These are phyloP conservation scores for Quercus variabilis DNA, from an alignment of 306 rosid species.

Conservation along the genomic window DNA sequence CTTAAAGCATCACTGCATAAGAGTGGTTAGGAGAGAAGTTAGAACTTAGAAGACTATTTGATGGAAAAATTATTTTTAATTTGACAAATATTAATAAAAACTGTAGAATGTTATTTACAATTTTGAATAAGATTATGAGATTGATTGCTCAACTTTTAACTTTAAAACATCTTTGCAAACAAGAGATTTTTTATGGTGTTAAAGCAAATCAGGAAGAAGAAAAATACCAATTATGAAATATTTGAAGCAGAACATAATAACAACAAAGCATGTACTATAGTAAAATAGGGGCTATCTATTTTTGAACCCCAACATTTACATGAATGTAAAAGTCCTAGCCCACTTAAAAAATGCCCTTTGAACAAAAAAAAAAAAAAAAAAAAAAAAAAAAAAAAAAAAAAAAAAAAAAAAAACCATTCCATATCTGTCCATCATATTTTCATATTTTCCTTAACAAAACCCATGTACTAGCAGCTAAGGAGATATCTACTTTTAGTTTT, in stretches of 20 bases:
- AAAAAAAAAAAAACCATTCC: not conserved
- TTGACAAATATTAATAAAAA: no score
- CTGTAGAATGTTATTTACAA: no score
- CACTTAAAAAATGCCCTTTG: not conserved
- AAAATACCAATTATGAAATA: not conserved
- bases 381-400: not conserved
- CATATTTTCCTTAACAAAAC: conserved; percentile 9
- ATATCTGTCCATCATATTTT: not conserved
- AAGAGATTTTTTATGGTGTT: no score
- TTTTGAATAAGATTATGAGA: no score
- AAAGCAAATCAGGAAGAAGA: not conserved
- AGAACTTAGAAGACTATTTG: no score
- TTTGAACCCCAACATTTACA: not conserved
- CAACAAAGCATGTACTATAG: not conserved
- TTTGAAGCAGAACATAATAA: not conserved
- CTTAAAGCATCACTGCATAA: no score
- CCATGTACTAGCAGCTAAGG: conserved; percentile 29
- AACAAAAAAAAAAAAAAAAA: not conserved
- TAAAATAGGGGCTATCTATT: not conserved
- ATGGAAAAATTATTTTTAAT: no score
- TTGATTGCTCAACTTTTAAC: no score
- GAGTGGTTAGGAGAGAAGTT: no score
- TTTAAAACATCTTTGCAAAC: no score
- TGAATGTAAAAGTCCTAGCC: not conserved
- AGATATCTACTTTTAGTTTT: conserved; percentile 19